phyloP scores from a whole-genome alignment of 257 asterid genomes.

The Nicotiana paniculata region DNA sequence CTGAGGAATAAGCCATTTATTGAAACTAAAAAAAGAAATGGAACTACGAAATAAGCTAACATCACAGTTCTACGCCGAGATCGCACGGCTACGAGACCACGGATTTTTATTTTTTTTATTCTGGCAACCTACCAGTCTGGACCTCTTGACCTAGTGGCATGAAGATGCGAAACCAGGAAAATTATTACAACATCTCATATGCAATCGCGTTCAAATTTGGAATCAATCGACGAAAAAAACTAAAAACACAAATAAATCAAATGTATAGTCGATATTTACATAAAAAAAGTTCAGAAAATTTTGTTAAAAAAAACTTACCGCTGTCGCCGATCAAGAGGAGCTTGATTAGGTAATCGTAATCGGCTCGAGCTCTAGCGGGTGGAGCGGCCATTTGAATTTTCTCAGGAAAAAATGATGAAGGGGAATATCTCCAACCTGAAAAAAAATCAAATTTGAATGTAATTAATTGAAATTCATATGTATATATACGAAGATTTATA shows the following conservation, averaged over 20 bases:
- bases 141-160: too few species aligned
- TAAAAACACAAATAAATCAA: background rate
- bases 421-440: constrained; percentile 9
- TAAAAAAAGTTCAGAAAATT: background rate
- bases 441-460: background rate
- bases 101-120: too few species aligned
- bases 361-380: constrained; percentile 75
- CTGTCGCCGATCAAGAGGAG: constrained; percentile 74
- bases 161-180: too few species aligned
- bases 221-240: background rate
- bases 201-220: background rate
- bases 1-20: background rate
- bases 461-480: constrained; percentile 1
- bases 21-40: background rate
- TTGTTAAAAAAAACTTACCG: constrained; percentile 28
- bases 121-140: too few species aligned
- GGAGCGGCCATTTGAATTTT: constrained; percentile 56
- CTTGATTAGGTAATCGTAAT: constrained; percentile 63
- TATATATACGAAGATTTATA: constrained; percentile 9
- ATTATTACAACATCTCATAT: background rate
- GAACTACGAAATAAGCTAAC: background rate
- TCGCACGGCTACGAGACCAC: background rate
- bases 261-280: background rate
- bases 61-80: constrained; percentile 1
- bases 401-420: constrained; percentile 7